Base-by-base conservation (phyloP, 2,329 filamentous ascomycete species). In the Beauveria varroae region DNA sequence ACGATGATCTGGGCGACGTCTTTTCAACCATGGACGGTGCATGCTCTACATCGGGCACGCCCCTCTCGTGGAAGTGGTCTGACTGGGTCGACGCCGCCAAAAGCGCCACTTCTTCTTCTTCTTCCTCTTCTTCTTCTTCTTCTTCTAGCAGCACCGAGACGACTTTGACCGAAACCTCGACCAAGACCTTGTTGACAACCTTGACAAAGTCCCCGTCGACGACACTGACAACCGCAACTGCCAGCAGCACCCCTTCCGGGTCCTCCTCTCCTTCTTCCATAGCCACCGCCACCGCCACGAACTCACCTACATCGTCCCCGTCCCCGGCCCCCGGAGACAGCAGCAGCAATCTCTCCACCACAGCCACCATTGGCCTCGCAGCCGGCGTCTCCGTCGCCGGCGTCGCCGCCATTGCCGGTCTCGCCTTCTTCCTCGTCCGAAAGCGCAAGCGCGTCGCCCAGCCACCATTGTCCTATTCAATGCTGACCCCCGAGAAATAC, bases 11-110 rank as follows among this genome's bases (percentile, higher is more conserved):
- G 7, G 61, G 67, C 24, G 66, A 67, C n/a, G 75, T 78, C 43
- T 81, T 78, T 64, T 63, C 69, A 10, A 75, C 69, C 8, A 72
- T 81, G 69, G 55, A 66, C 3, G 66, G 64, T 28, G 75, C 76
- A 28, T 81, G 79, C 67, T 64, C 65, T 10, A 70, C 72, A 47
- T 78, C 76, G 3, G 68, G 72, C 18, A 78, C 76, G 12, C 74
- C 74, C 1, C 65, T 81, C 5, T 37, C 12, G 34, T 37, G 34
- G 34, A 65, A 60, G 28, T 65, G 65, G 58, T 77, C 60, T 20
- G 67, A 68, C 0, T 70, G 70, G 12, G 75, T 69, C 57, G 43
- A 66, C 62, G 30, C 64, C 64, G 26, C 49, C 22, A 43, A n/a
- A 26, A 41, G 1, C 20, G 28, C 8, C 0, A 57, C 68, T 3